Base-by-base conservation (phyloP, 2,329 filamentous ascomycete genomes). In the Scytalidium lignicola region DNA sequence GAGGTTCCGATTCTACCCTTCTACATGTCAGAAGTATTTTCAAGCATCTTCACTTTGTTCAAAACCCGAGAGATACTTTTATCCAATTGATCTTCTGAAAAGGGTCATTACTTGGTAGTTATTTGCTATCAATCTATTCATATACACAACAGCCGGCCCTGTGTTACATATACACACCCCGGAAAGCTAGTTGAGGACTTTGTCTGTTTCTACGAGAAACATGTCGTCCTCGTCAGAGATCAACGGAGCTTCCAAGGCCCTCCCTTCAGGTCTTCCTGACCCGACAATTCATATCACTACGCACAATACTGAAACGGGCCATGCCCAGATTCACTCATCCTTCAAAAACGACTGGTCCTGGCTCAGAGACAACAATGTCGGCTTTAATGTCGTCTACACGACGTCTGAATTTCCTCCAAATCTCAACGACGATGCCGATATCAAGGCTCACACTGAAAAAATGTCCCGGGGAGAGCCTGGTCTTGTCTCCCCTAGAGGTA, bases 381-480 rank as follows among this genome's bases (percentile, higher is more conserved):
- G 32, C 15, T 37, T 37, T 37, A 49, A 47, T 13, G 49, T 54
- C 3, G n/a, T 53, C 6, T 54, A 56, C 17, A 47, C 47, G 13
- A 55, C 52, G 3, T 21, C 46, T 6, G 20, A 46, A 12, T 45
- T 26, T 2, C 51, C 54, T 3, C 44, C 52, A 12, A 44, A 52
- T 2, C 40, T 54, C 13, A 54, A 52, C 29, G 49, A 41, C 15
- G 40, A 52, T 39, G 47, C 32, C 6, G 52, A 56, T n/a, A 26
- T 56, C 19, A 47, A 52, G 15, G 32, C 32, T n/a, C 15, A 37
- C 32, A 17, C 7, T 8, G 32, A 37, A 4, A 8, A 37, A n/a
- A 37, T 37, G 32, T 8, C 32, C 15, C 32, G 32, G 4, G 32
- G 32, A 17, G 12, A 37, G 8, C 32, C 15, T 26, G 44, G 44